phyloP scores from a whole-genome alignment of 495 filamentous ascomycete species.

The Penicillium chermesinum region DNA sequence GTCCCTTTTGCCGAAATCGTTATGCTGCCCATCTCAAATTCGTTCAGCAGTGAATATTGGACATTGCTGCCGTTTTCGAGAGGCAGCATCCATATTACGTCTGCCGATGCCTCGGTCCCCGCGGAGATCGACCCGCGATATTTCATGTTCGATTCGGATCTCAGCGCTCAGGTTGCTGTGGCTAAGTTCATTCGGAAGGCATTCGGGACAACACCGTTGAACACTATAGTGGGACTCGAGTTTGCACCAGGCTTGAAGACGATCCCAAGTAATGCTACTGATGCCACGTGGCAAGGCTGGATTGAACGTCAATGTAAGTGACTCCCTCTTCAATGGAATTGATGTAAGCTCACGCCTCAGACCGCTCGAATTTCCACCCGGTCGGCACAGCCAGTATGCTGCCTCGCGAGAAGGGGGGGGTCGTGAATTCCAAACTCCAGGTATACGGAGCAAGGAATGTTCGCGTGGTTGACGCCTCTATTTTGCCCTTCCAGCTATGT shows the following conservation, averaged over 20 bases:
- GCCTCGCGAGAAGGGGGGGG: constrained; percentile 48
- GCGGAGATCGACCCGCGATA: constrained; percentile 25
- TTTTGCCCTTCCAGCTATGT: constrained; percentile 52
- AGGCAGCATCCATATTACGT: constrained; percentile 36
- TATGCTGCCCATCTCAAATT: constrained; percentile 14
- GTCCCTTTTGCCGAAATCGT: constrained; percentile 38
- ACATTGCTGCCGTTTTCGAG: constrained; percentile 41
- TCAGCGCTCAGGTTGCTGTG: constrained; percentile 16
- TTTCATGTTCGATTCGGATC: constrained; percentile 19
- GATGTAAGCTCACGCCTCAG: constrained; percentile 2
- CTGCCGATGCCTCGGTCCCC: constrained; percentile 8
- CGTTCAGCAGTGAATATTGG: constrained; percentile 36
- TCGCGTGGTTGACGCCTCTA: constrained; percentile 49
- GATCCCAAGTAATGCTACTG: constrained; percentile 14
- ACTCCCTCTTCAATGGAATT: not conserved
- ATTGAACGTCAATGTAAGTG: constrained; percentile 19
- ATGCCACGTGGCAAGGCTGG: constrained; percentile 17
- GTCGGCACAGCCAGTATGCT: constrained; percentile 53
- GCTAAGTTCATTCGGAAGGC: constrained; percentile 20
- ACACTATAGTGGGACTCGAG: constrained; percentile 16
- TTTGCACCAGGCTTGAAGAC: constrained; percentile 10
- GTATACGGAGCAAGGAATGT: constrained; percentile 47
- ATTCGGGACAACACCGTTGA: constrained; percentile 13
- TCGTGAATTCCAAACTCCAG: constrained; percentile 34
- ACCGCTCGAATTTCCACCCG: constrained; percentile 33